Conservation (phyloP, 192 early-diverging fungal species). For the Linnemannia hyalina region DNA sequence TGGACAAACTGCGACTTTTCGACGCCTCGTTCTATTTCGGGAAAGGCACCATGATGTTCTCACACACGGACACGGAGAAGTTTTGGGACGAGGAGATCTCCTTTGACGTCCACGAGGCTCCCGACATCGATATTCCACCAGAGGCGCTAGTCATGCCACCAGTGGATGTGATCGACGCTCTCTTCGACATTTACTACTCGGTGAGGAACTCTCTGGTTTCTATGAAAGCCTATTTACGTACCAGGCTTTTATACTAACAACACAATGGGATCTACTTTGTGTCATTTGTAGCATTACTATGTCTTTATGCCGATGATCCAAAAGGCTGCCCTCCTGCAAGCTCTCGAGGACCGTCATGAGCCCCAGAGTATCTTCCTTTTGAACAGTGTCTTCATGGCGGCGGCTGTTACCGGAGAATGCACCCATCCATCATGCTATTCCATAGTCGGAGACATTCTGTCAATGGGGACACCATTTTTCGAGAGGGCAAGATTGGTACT, state of each 20-base stretch:
- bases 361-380: constrained; percentile 46
- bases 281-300: constrained; percentile 28
- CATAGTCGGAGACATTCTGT: constrained; percentile 43
- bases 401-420: constrained; percentile 38
- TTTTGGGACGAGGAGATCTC: constrained; percentile 56
- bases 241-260: not conserved
- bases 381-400: constrained; percentile 49
- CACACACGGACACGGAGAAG: constrained; percentile 39
- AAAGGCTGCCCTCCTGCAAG: constrained; percentile 38
- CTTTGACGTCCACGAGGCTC: constrained; percentile 46
- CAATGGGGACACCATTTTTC: constrained; percentile 61
- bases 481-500: constrained; percentile 58
- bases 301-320: constrained; percentile 49
- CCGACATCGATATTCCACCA: constrained; percentile 27
- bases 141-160: constrained; percentile 41
- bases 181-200: constrained; percentile 48
- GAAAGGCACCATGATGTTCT: constrained; percentile 49
- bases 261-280: not conserved
- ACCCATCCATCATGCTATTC: constrained; percentile 27
- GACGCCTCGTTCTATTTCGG: constrained; percentile 48
- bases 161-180: constrained; percentile 36
- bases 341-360: constrained; percentile 49
- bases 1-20: constrained; percentile 50
- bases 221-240: not conserved
- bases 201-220: constrained; percentile 10